Percentiles rank a stretch among this genome's conserved stretches.
These are phyloP conservation scores for Helianthus annuus DNA, from an alignment of 129 eudicot species.

Conservation along the genomic window DNA sequence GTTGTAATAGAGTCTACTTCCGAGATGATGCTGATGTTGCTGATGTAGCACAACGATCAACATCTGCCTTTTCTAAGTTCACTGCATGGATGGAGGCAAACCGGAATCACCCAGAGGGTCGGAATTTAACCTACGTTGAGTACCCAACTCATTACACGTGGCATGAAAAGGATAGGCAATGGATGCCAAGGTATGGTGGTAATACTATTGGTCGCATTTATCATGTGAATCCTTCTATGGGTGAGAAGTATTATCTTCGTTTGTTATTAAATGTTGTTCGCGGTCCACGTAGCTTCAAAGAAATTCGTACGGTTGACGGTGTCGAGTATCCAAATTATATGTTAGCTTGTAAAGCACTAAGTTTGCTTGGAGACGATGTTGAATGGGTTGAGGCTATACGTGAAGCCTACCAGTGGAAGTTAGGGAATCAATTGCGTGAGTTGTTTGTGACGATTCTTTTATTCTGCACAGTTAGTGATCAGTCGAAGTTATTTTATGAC, in stretches of 20 bases:
- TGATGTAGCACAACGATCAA: too few relatives aligned
- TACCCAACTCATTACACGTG: too few relatives aligned
- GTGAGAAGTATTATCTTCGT: conserved; percentile 5
- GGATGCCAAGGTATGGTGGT: too few relatives aligned
- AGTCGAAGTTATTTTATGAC: not conserved
- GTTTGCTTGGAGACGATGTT: not conserved
- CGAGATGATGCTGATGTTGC: too few relatives aligned
- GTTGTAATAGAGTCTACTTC: too few relatives aligned
- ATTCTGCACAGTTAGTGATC: not conserved
- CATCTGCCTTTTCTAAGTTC: too few relatives aligned
- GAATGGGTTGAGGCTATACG: not conserved
- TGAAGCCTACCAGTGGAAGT: not conserved
- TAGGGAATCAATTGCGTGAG: not conserved
- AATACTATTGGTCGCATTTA: not conserved
- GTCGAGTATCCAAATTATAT: not conserved
- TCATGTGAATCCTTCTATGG: not conserved
- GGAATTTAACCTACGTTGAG: too few relatives aligned
- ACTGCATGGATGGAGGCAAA: too few relatives aligned
- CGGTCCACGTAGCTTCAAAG: too few relatives aligned
- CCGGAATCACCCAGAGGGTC: too few relatives aligned
- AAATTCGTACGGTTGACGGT: not conserved
- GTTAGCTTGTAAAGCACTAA: not conserved
- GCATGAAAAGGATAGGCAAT: too few relatives aligned
- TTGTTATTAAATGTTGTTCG: not conserved
- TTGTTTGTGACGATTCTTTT: not conserved